phyloP scores from a whole-genome alignment of 768 basidiomycete species.

The Rhizopogon vinicolor region DNA sequence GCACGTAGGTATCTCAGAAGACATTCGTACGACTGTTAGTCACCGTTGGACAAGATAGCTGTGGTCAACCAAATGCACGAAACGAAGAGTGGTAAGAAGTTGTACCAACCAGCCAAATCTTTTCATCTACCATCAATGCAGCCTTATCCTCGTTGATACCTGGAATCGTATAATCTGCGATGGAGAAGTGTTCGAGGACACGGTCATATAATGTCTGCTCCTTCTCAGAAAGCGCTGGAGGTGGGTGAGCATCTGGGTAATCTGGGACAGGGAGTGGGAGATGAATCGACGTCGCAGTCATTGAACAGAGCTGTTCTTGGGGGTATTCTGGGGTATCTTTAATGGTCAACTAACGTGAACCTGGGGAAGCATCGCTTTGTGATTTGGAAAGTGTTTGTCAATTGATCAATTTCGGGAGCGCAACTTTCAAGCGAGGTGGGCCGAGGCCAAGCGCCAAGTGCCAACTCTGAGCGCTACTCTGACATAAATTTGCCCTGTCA shows the following conservation, averaged over 20 bases:
- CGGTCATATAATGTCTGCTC: slow-evolving; percentile 47
- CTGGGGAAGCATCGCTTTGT: background rate
- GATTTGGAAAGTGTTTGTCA: background rate
- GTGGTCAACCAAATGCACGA: background rate
- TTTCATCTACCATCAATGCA: slow-evolving; percentile 57
- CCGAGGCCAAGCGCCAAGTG: too few relatives aligned
- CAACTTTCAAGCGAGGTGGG: too few relatives aligned
- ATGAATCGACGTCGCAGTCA: slow-evolving; percentile 4
- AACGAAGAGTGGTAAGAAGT: background rate
- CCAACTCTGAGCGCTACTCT: too few relatives aligned
- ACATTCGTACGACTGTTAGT: slow-evolving; percentile 56
- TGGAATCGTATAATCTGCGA: slow-evolving; percentile 48
- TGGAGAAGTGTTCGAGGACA: slow-evolving; percentile 57
- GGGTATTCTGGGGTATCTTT: background rate
- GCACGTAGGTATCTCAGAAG: slow-evolving; percentile 76
- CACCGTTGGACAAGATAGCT: slow-evolving; percentile 1
- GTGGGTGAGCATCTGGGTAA: slow-evolving; percentile 26
- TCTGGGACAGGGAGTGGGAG: slow-evolving; percentile 21
- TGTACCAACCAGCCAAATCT: slow-evolving; percentile 66
- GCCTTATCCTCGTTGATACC: slow-evolving; percentile 36
- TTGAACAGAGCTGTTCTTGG: background rate
- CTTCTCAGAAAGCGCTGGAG: slow-evolving; percentile 32
- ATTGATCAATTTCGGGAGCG: slow-evolving; percentile 3
- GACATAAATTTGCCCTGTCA: too few relatives aligned
- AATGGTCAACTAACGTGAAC: background rate